These are phyloP conservation scores for Aspergillus pseudotamarii DNA, from an alignment of 2,329 filamentous ascomycete genomes.

Conservation along the genomic window DNA sequence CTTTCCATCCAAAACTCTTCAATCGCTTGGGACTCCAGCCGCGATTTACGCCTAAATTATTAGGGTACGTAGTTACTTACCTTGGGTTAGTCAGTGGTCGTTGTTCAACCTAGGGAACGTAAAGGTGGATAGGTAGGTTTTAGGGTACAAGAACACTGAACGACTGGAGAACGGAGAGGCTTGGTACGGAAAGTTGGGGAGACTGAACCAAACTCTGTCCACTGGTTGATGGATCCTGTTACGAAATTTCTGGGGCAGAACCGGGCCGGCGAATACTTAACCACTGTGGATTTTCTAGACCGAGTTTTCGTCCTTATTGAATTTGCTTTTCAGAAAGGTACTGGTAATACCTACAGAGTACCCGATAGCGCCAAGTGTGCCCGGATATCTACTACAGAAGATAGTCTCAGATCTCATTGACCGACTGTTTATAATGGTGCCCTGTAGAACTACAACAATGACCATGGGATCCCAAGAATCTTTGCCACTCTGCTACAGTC, in stretches of 20 bases:
- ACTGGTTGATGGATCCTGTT: conserved; percentile 22
- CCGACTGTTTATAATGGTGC: not conserved
- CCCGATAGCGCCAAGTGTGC: not conserved
- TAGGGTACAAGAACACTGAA: conserved; percentile 11
- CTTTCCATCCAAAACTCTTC: not conserved
- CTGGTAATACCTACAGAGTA: not conserved
- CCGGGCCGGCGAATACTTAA: conserved; percentile 19
- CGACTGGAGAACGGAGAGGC: conserved; percentile 7
- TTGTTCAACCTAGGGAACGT: not conserved
- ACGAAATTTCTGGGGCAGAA: conserved; percentile 27
- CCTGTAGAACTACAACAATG: not conserved
- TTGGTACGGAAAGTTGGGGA: conserved; percentile 14
- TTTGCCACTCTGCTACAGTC: conserved; percentile 9
- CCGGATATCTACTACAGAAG: not conserved
- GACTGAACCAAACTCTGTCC: conserved; percentile 16
- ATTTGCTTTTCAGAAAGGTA: not conserved
- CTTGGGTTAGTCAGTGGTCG: not conserved
- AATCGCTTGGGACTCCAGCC: conserved; percentile 1
- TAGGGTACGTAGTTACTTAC: not conserved
- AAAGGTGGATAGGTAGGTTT: conserved; percentile 7
- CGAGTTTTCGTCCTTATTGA: conserved; percentile 3
- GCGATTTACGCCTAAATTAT: conserved; percentile 14
- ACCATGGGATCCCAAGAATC: not conserved
- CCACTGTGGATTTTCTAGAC: conserved; percentile 10
- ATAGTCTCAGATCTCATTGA: not conserved